A percentile compares a stretch with the other conserved stretches of the same genome.
Evolutionary conservation across 1,284 basidiomycete genomes (phyloP).

Genomic region (Malassezia cuniculi): DNA sequence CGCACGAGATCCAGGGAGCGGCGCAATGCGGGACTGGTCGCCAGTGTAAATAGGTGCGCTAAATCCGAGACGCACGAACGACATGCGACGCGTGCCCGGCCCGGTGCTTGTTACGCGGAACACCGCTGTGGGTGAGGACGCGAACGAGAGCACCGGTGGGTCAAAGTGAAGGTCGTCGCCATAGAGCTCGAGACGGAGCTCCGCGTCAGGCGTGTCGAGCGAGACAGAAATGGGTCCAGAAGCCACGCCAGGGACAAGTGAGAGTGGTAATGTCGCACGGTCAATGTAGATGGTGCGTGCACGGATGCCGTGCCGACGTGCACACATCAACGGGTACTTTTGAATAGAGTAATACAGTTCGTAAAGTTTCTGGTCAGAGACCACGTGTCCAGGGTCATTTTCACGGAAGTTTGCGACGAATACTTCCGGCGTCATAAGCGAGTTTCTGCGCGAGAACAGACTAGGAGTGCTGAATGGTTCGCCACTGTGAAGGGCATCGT

Average conservation of each 20-base stretch:
- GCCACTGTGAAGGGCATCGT: slow-evolving; percentile 48
- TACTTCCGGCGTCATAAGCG: slow-evolving; percentile 15
- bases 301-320: slow-evolving; percentile 16
- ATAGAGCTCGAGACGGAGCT: slow-evolving; percentile 31
- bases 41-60: slow-evolving; percentile 28
- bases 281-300: slow-evolving; percentile 20
- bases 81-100: slow-evolving; percentile 25
- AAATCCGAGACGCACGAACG: slow-evolving; percentile 31
- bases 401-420: slow-evolving; percentile 29
- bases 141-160: slow-evolving; percentile 35
- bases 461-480: slow-evolving; percentile 21
- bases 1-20: too few relatives aligned
- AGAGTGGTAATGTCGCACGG: slow-evolving; percentile 20
- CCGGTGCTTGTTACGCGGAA: slow-evolving; percentile 32
- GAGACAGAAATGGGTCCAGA: slow-evolving; percentile 29
- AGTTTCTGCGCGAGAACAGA: slow-evolving; percentile 20
- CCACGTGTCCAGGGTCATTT: slow-evolving; percentile 20
- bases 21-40: neutral
- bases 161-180: slow-evolving; percentile 33
- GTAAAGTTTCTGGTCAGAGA: slow-evolving; percentile 34
- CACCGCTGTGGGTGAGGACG: slow-evolving; percentile 14
- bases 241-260: slow-evolving; percentile 26
- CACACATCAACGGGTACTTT: slow-evolving; percentile 27
- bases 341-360: slow-evolving; percentile 29
- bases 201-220: slow-evolving; percentile 30